Base-by-base conservation (phyloP, 495 filamentous ascomycete species). In the Pseudoneurospora amorphoporcata region DNA sequence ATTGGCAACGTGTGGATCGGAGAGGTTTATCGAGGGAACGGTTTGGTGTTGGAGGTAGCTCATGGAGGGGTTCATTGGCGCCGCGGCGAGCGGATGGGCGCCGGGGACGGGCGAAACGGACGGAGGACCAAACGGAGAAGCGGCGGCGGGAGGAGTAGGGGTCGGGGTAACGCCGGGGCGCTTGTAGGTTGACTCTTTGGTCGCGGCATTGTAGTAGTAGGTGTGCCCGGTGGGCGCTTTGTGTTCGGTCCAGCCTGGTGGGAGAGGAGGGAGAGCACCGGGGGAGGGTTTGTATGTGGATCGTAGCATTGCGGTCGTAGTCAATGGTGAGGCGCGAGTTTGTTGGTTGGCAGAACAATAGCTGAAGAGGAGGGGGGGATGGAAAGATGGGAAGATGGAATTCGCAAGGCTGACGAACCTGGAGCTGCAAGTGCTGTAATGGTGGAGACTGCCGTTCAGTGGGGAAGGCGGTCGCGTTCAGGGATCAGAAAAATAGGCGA, bases 201-300 rank as follows among this genome's bases (percentile, higher is more conserved):
- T 97, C 39, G 86, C 81, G n/a, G 89, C 83, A 82, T 97, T 92
- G 83, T 96, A 95, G 79, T 94, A 97, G 82, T 97, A 98, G 16
- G 87, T 85, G 78, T 96, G 94, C 7, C 94, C 94, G 72, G 92
- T 90, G 17, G 94, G 94, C 72, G 95, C 92, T 84, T 91, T 94
- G 82, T 98, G 94, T 81, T 97, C 92, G 37, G 92, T 93, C 94
- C 94, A 98, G 32, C 92, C 95, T 32, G 89, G 86, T 8, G 90
- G 90, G 4, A 97, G 83, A 19, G 92, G 89, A 68, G 85, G 84
- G 40, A 83, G 73, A n/a, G 74, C 42, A 42, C 76, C 77, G 39
- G 78, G 69, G 17, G 82, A 82, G 12, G 86, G 84, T 71, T 86
- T 87, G 79, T 90, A 86, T 8, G 90, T 91, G 1, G 89, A 90